Evolutionary conservation across 108 stramenopile genomes (phyloP).

Genomic region (Craspedostauros australis): DNA sequence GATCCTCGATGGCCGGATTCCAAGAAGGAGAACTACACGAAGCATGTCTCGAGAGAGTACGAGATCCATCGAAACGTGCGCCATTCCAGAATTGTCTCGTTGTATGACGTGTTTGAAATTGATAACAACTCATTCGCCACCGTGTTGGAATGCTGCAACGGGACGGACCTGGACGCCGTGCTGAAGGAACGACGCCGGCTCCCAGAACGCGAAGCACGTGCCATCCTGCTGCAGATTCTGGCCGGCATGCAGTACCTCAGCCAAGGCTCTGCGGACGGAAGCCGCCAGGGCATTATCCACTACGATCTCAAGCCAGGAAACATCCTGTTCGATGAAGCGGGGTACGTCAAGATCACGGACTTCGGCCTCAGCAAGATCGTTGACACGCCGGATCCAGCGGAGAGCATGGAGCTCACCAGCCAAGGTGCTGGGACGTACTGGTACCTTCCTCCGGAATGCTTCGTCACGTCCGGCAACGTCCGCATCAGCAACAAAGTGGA

Average conservation of each 20-base stretch:
- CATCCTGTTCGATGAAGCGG: conserved; percentile 92
- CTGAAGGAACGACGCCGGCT: conserved; percentile 78
- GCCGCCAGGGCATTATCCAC: conserved; percentile 94
- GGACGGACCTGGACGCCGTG: conserved; percentile 87
- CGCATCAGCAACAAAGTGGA: conserved; percentile 96
- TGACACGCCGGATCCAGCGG: conserved; percentile 61
- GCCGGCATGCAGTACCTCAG: conserved; percentile 93
- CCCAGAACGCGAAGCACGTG: conserved; percentile 88
- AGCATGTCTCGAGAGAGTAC: conserved; percentile 97
- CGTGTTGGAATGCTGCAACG: conserved; percentile 93
- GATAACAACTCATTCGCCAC: conserved; percentile 95
- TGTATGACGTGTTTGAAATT: conserved; percentile 98
- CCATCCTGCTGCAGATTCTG: conserved; percentile 91
- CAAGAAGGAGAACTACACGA: conserved; percentile 94
- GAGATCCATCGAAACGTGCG: conserved; percentile 93
- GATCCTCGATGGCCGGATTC: conserved; percentile 92
- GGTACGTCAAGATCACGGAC: conserved; percentile 98
- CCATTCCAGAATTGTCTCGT: conserved; percentile 95
- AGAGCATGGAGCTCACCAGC: conserved; percentile 97
- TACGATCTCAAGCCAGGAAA: conserved; percentile 97
- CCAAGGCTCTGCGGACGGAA: conserved; percentile 68
- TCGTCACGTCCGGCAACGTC: conserved; percentile 72
- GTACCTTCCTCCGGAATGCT: conserved; percentile 99
- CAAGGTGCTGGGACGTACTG: conserved; percentile 99
- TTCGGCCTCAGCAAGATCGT: conserved; percentile 96